Evolutionary conservation across 2,329 filamentous ascomycete genomes (phyloP).

Genomic region (Ophiocordyceps unilateralis): DNA sequence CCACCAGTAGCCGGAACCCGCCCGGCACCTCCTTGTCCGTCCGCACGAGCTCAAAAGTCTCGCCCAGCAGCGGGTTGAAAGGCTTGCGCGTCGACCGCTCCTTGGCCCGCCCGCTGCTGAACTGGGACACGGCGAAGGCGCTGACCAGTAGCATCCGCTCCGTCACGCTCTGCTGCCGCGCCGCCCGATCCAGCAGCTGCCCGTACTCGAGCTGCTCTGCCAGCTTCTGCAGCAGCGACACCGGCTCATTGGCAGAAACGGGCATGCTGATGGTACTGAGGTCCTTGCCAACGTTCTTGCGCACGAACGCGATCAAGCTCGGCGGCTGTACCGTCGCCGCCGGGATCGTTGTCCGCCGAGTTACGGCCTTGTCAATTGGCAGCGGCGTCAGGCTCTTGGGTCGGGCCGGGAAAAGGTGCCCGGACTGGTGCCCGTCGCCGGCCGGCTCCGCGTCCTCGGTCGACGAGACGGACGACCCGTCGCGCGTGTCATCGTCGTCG

Average conservation of each 20-base stretch:
- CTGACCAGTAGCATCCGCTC: conserved; percentile 73
- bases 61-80: conserved; percentile 91
- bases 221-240: conserved; percentile 71
- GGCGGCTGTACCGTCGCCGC: conserved; percentile 66
- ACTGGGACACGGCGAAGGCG: conserved; percentile 78
- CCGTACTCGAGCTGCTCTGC: conserved; percentile 89
- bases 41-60: conserved; percentile 85
- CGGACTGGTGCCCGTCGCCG: conserved; percentile 36
- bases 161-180: conserved; percentile 36
- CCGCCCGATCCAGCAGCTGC: conserved; percentile 61
- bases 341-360: conserved; percentile 53
- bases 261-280: conserved; percentile 95
- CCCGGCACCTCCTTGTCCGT: conserved; percentile 55
- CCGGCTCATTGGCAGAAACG: conserved; percentile 86
- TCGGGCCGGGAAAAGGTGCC: conserved; percentile 51
- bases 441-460: conserved; percentile 40
- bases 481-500: conserved; percentile 11
- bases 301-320: conserved; percentile 80
- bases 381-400: conserved; percentile 64
- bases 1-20: conserved; percentile 80
- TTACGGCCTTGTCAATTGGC: conserved; percentile 47
- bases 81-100: conserved; percentile 90
- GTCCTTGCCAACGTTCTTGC: conserved; percentile 97
- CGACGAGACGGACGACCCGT: conserved; percentile 41
- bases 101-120: conserved; percentile 67